Percentiles rank a stretch among this genome's conserved stretches.
Evolutionary conservation across 805 yeast genomes (phyloP).

Genomic region (Ascoidea asiatica): DNA sequence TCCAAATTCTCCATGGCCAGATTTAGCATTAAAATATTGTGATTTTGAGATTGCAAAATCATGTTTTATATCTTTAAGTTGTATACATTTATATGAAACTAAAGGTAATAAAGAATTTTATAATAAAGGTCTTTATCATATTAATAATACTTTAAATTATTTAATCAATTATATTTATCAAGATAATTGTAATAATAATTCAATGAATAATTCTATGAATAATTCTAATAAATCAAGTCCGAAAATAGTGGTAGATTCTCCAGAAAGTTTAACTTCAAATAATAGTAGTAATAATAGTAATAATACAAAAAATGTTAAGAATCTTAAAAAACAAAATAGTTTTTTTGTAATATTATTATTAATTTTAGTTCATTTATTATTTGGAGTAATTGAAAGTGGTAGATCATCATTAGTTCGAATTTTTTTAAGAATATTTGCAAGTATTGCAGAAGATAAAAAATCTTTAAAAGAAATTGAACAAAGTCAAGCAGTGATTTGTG

Average conservation of each 20-base stretch:
- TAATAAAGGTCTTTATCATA: slow-evolving; percentile 37
- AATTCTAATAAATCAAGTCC: neutral
- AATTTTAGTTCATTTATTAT: slow-evolving; percentile 39
- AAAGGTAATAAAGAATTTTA: slow-evolving; percentile 39
- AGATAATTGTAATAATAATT: neutral
- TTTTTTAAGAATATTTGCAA: slow-evolving; percentile 34
- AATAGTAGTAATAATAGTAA: too few relatives aligned
- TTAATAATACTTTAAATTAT: slow-evolving; percentile 43
- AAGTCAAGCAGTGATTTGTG: slow-evolving; percentile 32
- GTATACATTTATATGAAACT: slow-evolving; percentile 44
- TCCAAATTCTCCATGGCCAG: slow-evolving; percentile 51
- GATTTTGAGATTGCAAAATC: slow-evolving; percentile 44
- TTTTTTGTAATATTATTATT: slow-evolving; percentile 35
- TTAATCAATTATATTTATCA: slow-evolving; percentile 29
- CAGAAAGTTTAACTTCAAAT: neutral
- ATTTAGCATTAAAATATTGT: slow-evolving; percentile 40
- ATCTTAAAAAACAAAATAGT: slow-evolving; percentile 25
- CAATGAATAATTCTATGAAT: neutral
- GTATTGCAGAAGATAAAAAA: slow-evolving; percentile 30
- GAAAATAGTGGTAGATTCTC: too few relatives aligned
- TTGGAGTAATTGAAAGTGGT: slow-evolving; percentile 41
- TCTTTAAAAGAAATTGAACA: slow-evolving; percentile 34
- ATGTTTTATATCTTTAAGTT: slow-evolving; percentile 41
- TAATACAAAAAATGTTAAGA: slow-evolving; percentile 19
- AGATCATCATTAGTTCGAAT: slow-evolving; percentile 35